Evolutionary conservation across 306 rosid genomes (phyloP), one percentile per base, ranked within the genome.

Genomic region (Cicer pinnatifidum): DNA sequence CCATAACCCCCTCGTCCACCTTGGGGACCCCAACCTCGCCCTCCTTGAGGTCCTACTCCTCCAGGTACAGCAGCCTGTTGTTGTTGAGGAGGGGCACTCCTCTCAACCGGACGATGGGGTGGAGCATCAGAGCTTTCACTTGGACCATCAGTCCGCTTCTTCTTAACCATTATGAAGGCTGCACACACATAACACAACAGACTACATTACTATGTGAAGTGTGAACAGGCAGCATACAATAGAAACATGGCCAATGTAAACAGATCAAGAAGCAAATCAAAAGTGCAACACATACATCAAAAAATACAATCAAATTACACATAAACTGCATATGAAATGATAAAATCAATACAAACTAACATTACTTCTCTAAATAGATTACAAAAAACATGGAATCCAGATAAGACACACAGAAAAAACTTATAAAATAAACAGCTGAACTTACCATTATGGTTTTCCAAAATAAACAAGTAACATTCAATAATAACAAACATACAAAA

Each of bases 21-120:
- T 53, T 88, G 99, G 0, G 91, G 81, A 61, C 59, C 84, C 85
- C 86, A 84, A 33, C 79, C 84, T 71, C 98, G 81, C 8, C 96
- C 98, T 33, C 97, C 89, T 78, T 84, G 98, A 12, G 82, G 63
- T 35, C 68, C 68, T 8, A 91, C 98, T 16, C 96, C 89, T 46
- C 84, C 77, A 2, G 87, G 23, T 7, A 43, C 33, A n/a, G 84
- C 8, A 2, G 63, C 39, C 45, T 84, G 96, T 9, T 85, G 96
- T 9, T 85, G 98, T 11, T 74, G 91, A 16, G 83, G 81, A 4
- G 78, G 86, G 1, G 76, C 81, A 79, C 83, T 69, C 79, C 97
- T 75, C 57, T 86, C 98, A 60, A 73, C 41, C 5, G 92, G 78
- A 8, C 60, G 89, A 51, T 85, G 97, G 1, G 35, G 5, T 28